Percentiles rank a stretch among this genome's conserved stretches.
Evolutionary conservation across 2,329 filamentous ascomycete species (phyloP).

Genomic region (Fusarium keratoplasticum): DNA sequence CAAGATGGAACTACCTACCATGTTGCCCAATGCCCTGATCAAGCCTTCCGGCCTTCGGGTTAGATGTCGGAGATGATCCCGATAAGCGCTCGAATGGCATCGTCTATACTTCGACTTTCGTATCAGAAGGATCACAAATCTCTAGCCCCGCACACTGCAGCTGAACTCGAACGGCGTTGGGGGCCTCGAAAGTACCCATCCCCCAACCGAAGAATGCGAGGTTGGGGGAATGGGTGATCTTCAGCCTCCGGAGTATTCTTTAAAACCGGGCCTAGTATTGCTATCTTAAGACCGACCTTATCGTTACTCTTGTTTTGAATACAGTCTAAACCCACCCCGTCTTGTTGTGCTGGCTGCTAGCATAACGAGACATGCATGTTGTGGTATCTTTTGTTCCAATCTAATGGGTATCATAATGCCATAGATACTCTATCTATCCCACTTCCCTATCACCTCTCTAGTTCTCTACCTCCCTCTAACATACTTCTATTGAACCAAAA

Average conservation of each 20-base stretch:
- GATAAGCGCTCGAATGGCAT: conserved; percentile 13
- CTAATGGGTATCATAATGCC: not conserved
- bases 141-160: not conserved
- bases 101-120: not conserved
- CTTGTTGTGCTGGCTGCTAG: not conserved
- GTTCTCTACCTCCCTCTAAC: not conserved
- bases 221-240: not conserved
- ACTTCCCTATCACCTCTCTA: not conserved
- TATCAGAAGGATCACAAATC: not conserved
- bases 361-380: not conserved
- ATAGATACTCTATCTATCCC: not conserved
- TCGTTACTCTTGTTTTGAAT: not conserved
- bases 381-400: not conserved
- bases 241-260: not conserved
- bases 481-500: not conserved
- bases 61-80: conserved; percentile 1
- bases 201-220: not conserved
- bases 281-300: not conserved
- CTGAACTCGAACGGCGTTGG: not conserved
- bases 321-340: not conserved
- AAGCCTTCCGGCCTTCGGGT: not conserved
- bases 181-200: not conserved
- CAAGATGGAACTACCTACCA: not conserved
- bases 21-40: not conserved
- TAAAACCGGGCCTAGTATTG: not conserved